Base-by-base conservation (phyloP, 2,329 filamentous ascomycete genomes). In the Neofusicoccum parvum region DNA sequence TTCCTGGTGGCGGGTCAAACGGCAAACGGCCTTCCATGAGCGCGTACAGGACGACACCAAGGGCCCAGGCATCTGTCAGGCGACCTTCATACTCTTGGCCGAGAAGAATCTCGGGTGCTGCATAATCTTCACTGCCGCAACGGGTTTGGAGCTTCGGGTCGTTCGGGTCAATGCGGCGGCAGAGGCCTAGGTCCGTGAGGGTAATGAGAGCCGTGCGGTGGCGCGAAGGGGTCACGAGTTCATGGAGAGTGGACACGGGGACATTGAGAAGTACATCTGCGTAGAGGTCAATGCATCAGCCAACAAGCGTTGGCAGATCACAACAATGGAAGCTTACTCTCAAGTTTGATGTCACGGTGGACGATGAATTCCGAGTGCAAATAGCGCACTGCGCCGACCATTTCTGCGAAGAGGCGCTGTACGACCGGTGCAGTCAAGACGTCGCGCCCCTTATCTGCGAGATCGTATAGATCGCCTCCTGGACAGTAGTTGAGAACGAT, bases 111-210 rank as follows among this genome's bases (percentile, higher is more conserved):
- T 99, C 95, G 0, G 95, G 95, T 0, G 95, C 94, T 1, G 94
- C 94, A 75, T 99, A 99, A 79, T 99, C 95, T 79, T 98, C 95
- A 46, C 92, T 96, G 37, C 95, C 95, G 76, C 95, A 99, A 10
- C 95, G 88, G 1, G 94, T 98, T 67, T 92, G 92, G n/a, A 99
- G 85, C 67, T 94, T 90, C 70, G 96, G 92, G 62, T 92, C 92
- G 68, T 92, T 90, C 65, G 83, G 79, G 15, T 92, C 87, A 45
- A 98, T 92, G 41, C 91, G 89, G 64, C 94, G 87, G 3, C 93
- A 96, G 12, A 99, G 87, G 14, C 95, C 95, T 12, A 99, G 84
- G 75, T 99, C 95, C 15, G 94, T 96, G 48, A 99, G 85, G 1
- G 93, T 97, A 65, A 94, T 87, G 62, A 98, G 86, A 1, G 94